phyloP scores from a whole-genome alignment of 148 eudicot genomes.

The Chenopodium album region DNA sequence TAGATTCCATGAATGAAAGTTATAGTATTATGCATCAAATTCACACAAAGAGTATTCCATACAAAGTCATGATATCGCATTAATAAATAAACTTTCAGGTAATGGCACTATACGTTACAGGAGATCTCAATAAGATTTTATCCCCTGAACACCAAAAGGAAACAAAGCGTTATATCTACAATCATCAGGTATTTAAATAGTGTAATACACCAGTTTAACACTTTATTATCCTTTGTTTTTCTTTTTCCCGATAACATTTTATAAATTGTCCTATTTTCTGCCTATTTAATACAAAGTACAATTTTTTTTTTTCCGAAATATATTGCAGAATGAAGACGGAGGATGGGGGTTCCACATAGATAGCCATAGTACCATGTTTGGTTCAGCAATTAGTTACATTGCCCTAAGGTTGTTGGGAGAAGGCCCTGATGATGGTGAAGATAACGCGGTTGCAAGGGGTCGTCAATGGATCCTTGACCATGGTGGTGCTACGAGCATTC shows the following conservation, averaged over 20 bases:
- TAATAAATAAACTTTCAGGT: conserved; percentile 30
- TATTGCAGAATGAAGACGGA: conserved; percentile 55
- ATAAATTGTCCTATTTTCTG: too few relatives aligned
- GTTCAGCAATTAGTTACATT: conserved; percentile 47
- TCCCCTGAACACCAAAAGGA: conserved; percentile 45
- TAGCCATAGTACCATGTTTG: conserved; percentile 55
- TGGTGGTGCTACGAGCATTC: conserved; percentile 48
- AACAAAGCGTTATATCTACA: conserved; percentile 52
- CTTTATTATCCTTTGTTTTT: too few relatives aligned
- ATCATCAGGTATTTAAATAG: conserved; percentile 44
- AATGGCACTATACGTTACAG: conserved; percentile 46
- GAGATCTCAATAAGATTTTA: conserved; percentile 34
- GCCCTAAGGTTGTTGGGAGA: conserved; percentile 59
- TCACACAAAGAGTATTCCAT: too few relatives aligned
- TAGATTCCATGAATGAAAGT: too few relatives aligned
- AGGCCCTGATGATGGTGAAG: conserved; percentile 33
- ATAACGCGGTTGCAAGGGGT: conserved; percentile 29
- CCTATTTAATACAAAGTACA: too few relatives aligned
- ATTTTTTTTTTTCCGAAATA: too few relatives aligned
- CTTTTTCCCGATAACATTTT: too few relatives aligned
- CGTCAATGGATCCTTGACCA: conserved; percentile 58
- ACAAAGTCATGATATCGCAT: neutral
- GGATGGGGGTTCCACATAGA: conserved; percentile 73
- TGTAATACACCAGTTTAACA: too few relatives aligned
- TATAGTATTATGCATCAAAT: too few relatives aligned